Conservation (phyloP, 2,329 filamentous ascomycete genomes). For the Pseudogymnoascus sp. region DNA sequence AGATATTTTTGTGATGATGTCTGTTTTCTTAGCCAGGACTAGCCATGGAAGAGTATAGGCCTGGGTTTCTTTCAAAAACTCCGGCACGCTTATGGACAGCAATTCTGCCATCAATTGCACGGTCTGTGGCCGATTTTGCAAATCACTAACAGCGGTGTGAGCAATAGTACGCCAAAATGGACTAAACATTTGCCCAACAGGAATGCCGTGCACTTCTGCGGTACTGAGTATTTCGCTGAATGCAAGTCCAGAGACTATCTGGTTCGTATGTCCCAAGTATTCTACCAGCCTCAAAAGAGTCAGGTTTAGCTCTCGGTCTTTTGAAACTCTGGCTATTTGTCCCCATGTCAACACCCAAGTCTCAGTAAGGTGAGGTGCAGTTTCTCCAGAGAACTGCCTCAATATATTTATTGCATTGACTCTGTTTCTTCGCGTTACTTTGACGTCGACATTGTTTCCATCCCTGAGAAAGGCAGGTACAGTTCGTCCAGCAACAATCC, state of each 20-base stretch:
- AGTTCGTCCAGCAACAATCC: constrained; percentile 63
- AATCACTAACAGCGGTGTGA: constrained; percentile 72
- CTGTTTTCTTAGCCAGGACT: constrained; percentile 67
- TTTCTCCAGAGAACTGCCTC: constrained; percentile 62
- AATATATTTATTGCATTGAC: constrained; percentile 63
- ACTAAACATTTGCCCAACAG: constrained; percentile 62
- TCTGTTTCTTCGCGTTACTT: constrained; percentile 54
- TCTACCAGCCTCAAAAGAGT: constrained; percentile 77
- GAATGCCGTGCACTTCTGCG: constrained; percentile 54
- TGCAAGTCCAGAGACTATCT: constrained; percentile 69
- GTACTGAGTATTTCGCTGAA: constrained; percentile 76
- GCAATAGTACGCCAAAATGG: constrained; percentile 87
- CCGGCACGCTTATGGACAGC: constrained; percentile 64
- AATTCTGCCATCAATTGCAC: constrained; percentile 73
- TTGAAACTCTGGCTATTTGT: constrained; percentile 65
- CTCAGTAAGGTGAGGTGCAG: constrained; percentile 62
- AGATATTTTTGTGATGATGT: constrained; percentile 75
- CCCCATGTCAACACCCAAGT: constrained; percentile 80
- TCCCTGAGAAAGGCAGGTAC: constrained; percentile 32
- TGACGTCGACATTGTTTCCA: constrained; percentile 38
- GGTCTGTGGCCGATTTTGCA: constrained; percentile 73
- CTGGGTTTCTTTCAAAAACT: constrained; percentile 70
- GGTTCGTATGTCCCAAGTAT: constrained; percentile 77
- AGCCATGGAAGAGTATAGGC: constrained; percentile 78
- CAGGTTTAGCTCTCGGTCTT: constrained; percentile 78